Conservation (phyloP, 192 early-diverging fungal genomes). For the Dispira simplex region DNA sequence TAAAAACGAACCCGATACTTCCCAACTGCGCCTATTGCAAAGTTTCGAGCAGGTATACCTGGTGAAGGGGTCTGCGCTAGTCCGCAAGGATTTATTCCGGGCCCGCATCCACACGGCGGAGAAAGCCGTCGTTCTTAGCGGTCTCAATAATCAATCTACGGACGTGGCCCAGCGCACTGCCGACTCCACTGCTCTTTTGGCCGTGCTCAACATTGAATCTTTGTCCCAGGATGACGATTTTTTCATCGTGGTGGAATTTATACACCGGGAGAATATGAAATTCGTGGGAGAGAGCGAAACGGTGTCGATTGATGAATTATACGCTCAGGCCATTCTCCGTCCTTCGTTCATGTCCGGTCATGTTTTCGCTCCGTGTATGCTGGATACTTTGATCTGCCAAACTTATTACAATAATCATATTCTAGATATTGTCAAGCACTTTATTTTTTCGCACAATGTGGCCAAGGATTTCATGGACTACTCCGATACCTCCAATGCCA, state of each 20-base stretch:
- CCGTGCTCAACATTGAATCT: constrained; percentile 48
- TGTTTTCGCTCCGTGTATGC: constrained; percentile 51
- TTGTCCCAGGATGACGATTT: constrained; percentile 28
- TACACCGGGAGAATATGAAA: constrained; percentile 59
- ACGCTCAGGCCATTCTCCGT: constrained; percentile 42
- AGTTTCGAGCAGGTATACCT: constrained; percentile 34
- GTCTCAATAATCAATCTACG: constrained; percentile 25
- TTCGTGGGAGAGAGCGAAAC: constrained; percentile 49
- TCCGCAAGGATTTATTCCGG: constrained; percentile 38
- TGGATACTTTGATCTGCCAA: constrained; percentile 55
- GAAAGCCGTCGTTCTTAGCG: constrained; percentile 39
- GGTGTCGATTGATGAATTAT: constrained; percentile 34
- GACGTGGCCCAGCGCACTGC: constrained; percentile 27
- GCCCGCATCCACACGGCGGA: constrained; percentile 35
- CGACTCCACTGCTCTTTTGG: constrained; percentile 46
- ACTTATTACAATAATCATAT: constrained; percentile 52
- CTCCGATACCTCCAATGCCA: constrained; percentile 14
- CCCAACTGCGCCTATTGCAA: constrained; percentile 23
- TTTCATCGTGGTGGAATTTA: constrained; percentile 57
- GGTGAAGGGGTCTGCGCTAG: constrained; percentile 37
- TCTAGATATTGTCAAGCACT: constrained; percentile 34
- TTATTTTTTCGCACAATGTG: constrained; percentile 35
- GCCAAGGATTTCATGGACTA: constrained; percentile 21
- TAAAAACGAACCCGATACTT: constrained; percentile 22
- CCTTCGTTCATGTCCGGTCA: constrained; percentile 58